Percentiles rank a stretch among this genome's conserved stretches.
These are phyloP conservation scores for Dictyophora rubrovolvata DNA, from an alignment of 768 basidiomycete genomes.

Conservation along the genomic window DNA sequence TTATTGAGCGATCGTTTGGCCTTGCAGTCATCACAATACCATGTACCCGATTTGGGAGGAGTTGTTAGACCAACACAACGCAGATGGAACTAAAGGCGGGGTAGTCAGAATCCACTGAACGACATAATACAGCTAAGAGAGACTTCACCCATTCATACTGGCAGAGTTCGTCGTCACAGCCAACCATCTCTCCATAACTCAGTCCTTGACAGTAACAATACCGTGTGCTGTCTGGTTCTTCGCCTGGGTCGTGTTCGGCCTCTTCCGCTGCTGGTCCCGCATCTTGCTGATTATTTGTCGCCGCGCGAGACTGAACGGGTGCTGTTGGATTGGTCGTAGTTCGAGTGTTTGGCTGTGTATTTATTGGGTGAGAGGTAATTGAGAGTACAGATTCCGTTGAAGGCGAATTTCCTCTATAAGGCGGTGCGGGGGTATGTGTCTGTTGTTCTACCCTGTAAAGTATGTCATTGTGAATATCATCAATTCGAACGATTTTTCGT, in stretches of 20 bases:
- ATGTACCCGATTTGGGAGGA: constrained; percentile 52
- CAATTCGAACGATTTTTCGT: no score
- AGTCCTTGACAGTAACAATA: constrained; percentile 83
- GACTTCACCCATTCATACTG: constrained; percentile 78
- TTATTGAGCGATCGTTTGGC: constrained; percentile 44
- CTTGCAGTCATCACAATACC: constrained; percentile 67
- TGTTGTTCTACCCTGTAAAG: constrained; percentile 1
- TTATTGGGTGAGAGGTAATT: constrained; percentile 14
- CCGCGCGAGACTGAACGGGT: constrained; percentile 25
- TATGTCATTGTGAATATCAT: not conserved
- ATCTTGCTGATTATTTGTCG: constrained; percentile 30
- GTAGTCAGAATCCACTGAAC: constrained; percentile 1
- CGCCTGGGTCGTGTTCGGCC: constrained; percentile 23
- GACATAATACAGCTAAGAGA: constrained; percentile 17
- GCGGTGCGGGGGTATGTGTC: constrained; percentile 15
- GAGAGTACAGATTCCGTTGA: constrained; percentile 20
- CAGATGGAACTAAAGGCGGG: constrained; percentile 58
- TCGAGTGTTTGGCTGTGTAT: constrained; percentile 19
- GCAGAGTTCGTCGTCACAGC: constrained; percentile 75
- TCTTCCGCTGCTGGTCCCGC: constrained; percentile 26
- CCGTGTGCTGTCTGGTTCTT: constrained; percentile 46
- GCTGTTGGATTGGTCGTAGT: constrained; percentile 16
- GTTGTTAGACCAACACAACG: constrained; percentile 58
- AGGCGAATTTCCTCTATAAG: constrained; percentile 41
- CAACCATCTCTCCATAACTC: constrained; percentile 93